Percentiles rank a stretch among this genome's conserved stretches.
Conservation (phyloP, 108 stramenopile genomes). For the Skeletonema potamos region DNA sequence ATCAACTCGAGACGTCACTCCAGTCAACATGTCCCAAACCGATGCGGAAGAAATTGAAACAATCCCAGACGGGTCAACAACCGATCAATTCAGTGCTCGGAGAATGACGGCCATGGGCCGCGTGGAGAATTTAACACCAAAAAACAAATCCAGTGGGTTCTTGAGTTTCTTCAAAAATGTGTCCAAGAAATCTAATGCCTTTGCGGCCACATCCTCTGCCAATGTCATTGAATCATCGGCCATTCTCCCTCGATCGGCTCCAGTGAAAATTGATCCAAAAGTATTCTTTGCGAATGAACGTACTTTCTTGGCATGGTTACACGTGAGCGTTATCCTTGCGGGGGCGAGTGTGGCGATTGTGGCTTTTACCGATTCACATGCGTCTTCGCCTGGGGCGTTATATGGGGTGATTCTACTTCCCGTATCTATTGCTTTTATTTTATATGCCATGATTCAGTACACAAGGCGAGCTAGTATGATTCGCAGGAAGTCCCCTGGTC, state of each 20-base stretch:
- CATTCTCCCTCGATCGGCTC: conserved; percentile 30
- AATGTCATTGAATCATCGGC: neutral
- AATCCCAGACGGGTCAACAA: conserved; percentile 44
- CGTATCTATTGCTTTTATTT: conserved; percentile 83
- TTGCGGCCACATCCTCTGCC: conserved; percentile 23
- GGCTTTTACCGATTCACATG: conserved; percentile 51
- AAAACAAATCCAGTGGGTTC: conserved; percentile 22
- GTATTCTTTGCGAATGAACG: conserved; percentile 96
- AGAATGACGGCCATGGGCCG: conserved; percentile 12
- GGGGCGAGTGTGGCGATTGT: conserved; percentile 86
- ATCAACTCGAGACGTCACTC: conserved; percentile 1
- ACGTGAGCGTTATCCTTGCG: conserved; percentile 77
- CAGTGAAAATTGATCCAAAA: conserved; percentile 85
- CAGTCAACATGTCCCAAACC: neutral
- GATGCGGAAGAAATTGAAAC: conserved; percentile 52
- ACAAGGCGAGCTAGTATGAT: conserved; percentile 77
- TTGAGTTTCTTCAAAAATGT: conserved; percentile 41
- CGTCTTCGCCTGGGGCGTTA: conserved; percentile 45
- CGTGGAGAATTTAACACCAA: neutral
- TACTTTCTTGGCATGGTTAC: conserved; percentile 96
- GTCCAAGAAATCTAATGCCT: conserved; percentile 49
- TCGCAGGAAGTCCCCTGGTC: conserved; percentile 82
- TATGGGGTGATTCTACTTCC: conserved; percentile 86
- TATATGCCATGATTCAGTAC: conserved; percentile 88
- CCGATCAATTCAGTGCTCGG: conserved; percentile 48